Evolutionary conservation across 202 grass and related monocot genomes (phyloP).

Genomic region (Miscanthus sacchariflorus): DNA sequence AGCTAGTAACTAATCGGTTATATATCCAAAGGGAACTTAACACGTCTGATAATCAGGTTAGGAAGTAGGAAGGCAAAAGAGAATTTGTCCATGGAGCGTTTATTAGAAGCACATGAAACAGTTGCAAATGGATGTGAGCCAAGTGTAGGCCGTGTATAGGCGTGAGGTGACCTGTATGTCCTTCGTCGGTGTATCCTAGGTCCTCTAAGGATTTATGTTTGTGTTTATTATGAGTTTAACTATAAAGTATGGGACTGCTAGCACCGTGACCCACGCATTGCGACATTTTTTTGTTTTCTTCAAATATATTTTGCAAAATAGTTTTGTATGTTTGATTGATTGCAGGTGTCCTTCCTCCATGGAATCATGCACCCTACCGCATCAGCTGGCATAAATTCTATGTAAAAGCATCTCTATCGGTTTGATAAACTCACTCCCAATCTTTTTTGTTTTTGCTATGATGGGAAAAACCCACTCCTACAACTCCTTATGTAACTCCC

Average conservation of each 20-base stretch:
- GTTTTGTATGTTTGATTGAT: too few relatives aligned
- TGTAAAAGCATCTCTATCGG: too few relatives aligned
- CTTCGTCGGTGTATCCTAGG: background rate
- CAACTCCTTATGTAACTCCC: too few relatives aligned
- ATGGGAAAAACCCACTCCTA: too few relatives aligned
- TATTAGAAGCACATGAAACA: background rate
- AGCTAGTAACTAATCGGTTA: background rate
- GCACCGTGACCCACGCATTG: too few relatives aligned
- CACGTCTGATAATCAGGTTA: background rate
- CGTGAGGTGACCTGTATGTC: background rate
- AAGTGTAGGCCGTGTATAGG: background rate
- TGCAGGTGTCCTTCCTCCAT: background rate
- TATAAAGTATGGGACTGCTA: too few relatives aligned
- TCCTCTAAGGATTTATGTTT: background rate
- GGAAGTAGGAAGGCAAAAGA: background rate
- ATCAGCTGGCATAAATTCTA: too few relatives aligned
- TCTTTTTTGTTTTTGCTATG: too few relatives aligned
- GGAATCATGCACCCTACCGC: too few relatives aligned
- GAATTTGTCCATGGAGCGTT: background rate
- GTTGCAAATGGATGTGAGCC: background rate
- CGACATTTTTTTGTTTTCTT: too few relatives aligned
- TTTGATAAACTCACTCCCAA: too few relatives aligned
- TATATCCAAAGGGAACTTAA: background rate
- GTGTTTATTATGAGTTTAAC: background rate
- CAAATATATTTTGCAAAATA: too few relatives aligned